phyloP scores from a whole-genome alignment of 2,329 filamentous ascomycete species.

The Scorias spongiosa region DNA sequence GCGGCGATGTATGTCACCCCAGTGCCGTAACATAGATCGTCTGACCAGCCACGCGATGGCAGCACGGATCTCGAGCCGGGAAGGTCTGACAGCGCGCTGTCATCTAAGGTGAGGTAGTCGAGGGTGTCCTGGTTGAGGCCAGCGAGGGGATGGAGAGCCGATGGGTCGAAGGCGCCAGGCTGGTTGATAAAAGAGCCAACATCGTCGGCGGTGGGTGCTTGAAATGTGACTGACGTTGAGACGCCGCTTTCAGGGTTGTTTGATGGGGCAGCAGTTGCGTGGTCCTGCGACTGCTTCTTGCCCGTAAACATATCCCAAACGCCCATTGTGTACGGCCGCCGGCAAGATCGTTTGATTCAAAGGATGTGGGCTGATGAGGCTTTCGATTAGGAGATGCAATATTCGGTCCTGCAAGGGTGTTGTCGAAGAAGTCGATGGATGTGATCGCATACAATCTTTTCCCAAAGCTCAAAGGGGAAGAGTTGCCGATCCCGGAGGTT shows the following conservation, averaged over 20 bases:
- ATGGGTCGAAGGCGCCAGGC: conserved; percentile 67
- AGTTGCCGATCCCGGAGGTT: not conserved
- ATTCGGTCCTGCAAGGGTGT: no score
- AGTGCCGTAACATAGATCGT: conserved; percentile 95
- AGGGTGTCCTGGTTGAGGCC: conserved; percentile 85
- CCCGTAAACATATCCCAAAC: conserved; percentile 49
- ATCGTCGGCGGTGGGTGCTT: conserved; percentile 51
- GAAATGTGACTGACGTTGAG: conserved; percentile 28
- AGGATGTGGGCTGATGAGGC: no score
- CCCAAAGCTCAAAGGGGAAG: not conserved
- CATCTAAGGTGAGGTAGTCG: conserved; percentile 90
- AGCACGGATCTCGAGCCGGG: conserved; percentile 76
- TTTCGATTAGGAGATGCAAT: no score
- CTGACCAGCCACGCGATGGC: conserved; percentile 91
- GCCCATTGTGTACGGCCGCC: conserved; percentile 26
- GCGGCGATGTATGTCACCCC: conserved; percentile 88
- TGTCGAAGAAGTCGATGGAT: not conserved
- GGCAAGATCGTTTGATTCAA: not conserved
- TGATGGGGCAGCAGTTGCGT: conserved; percentile 28
- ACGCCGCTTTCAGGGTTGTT: conserved; percentile 31
- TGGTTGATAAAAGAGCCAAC: conserved; percentile 73
- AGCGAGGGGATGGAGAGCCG: conserved; percentile 80
- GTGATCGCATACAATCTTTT: conserved; percentile 1
- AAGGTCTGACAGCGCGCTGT: conserved; percentile 71
- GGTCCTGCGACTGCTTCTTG: conserved; percentile 31